phyloP scores from a whole-genome alignment of 441 rosid genomes.

The Geranium incanum region DNA sequence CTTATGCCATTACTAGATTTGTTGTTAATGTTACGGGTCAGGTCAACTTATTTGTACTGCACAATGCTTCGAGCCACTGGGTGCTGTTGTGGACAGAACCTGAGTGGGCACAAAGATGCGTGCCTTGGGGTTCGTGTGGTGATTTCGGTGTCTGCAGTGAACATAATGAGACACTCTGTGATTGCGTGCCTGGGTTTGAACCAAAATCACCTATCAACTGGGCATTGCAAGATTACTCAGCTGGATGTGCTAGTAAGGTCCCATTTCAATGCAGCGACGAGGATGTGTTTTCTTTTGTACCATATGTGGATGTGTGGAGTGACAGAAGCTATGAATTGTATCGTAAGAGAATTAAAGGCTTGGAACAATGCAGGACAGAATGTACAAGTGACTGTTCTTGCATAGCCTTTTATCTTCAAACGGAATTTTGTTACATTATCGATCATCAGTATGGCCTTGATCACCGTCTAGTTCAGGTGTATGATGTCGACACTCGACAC shows the following conservation, averaged over 20 bases:
- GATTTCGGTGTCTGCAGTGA: slow-evolving; percentile 22
- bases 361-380: slow-evolving; percentile 18
- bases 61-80: slow-evolving; percentile 3
- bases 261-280: slow-evolving; percentile 12
- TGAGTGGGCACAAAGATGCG: slow-evolving; percentile 20
- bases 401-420: slow-evolving; percentile 20
- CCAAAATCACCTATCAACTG: slow-evolving; percentile 11
- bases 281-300: slow-evolving; percentile 13
- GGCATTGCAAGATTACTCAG: slow-evolving; percentile 15
- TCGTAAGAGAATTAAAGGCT: too few species aligned
- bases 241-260: slow-evolving; percentile 16
- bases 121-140: slow-evolving; percentile 22
- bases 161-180: slow-evolving; percentile 12
- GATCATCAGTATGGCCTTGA: not conserved
- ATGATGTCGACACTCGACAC: not conserved
- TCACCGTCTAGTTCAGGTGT: not conserved
- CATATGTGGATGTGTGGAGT: not conserved
- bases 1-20: slow-evolving; percentile 19
- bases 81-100: slow-evolving; percentile 12
- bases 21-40: slow-evolving; percentile 18
- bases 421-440: not conserved
- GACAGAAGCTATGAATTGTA: not conserved
- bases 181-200: slow-evolving; percentile 18
- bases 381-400: slow-evolving; percentile 26
- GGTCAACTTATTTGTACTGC: slow-evolving; percentile 12